Percentiles rank a stretch among this genome's conserved stretches.
phyloP scores from a whole-genome alignment of 73 alveolate species.

The Tetrahymena elliotti region DNA sequence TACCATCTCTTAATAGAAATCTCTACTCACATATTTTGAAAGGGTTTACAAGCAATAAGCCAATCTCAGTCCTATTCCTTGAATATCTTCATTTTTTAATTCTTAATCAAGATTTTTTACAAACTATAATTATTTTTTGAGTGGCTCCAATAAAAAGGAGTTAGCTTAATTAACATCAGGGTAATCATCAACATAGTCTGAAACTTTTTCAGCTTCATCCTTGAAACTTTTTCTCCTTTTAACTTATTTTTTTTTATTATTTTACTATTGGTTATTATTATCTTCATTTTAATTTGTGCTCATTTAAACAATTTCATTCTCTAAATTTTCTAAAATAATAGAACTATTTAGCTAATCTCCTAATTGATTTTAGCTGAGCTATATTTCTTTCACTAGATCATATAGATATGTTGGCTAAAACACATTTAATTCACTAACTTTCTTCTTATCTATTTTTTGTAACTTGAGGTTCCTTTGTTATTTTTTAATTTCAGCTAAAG shows the following conservation, averaged over 20 bases:
- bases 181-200: not conserved
- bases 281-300: not conserved
- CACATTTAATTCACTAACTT: not conserved
- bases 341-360: not conserved
- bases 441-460: not conserved
- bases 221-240: not conserved
- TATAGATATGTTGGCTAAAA: not conserved
- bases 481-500: not conserved
- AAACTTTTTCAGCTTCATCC: not conserved
- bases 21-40: not conserved
- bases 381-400: not conserved
- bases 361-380: not conserved
- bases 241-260: not conserved
- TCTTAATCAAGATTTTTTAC: not conserved
- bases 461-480: not conserved
- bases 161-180: not conserved
- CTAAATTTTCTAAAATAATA: not conserved
- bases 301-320: not conserved
- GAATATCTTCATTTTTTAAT: not conserved
- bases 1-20: not conserved
- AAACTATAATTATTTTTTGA: not conserved
- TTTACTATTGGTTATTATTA: not conserved
- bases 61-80: not conserved
- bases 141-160: not conserved
- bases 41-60: not conserved